Evolutionary conservation across 1,284 basidiomycete genomes (phyloP).

Genomic region (Mycena sp.): DNA sequence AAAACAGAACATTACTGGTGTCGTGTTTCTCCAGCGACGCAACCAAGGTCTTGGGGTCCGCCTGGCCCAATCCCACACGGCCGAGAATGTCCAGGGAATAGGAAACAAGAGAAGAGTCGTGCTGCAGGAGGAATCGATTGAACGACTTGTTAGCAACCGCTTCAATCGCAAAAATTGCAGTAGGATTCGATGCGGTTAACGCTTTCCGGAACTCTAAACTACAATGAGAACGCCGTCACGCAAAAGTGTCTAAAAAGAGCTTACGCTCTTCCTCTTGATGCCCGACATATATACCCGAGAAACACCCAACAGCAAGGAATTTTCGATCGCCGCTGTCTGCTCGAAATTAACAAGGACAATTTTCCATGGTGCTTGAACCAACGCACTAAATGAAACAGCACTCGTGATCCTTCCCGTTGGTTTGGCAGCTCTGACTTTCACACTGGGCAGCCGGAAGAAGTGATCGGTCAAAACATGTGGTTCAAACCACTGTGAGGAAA

Average conservation of each 20-base stretch:
- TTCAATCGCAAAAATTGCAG: constrained; percentile 64
- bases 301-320: constrained; percentile 70
- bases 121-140: constrained; percentile 74
- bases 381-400: constrained; percentile 72
- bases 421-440: constrained; percentile 43
- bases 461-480: constrained; percentile 65
- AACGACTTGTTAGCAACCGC: constrained; percentile 50
- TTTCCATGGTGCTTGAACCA: not conserved
- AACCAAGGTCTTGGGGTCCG: constrained; percentile 55
- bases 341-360: constrained; percentile 16
- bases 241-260: constrained; percentile 8
- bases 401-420: constrained; percentile 66
- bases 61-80: constrained; percentile 60
- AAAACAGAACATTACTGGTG: constrained; percentile 65
- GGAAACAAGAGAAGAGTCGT: constrained; percentile 63
- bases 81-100: constrained; percentile 78
- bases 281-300: constrained; percentile 73
- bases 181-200: constrained; percentile 57
- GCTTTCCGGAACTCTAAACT: constrained; percentile 65
- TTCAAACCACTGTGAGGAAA: constrained; percentile 66
- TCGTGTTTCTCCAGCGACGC: constrained; percentile 67
- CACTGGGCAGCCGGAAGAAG: constrained; percentile 62
- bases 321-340: constrained; percentile 58
- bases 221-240: not conserved
- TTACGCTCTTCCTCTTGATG: constrained; percentile 58